A percentile compares a stretch with the other conserved stretches of the same genome.
phyloP scores from a whole-genome alignment of 192 early-diverging fungal species.

The Linnemannia zychae region DNA sequence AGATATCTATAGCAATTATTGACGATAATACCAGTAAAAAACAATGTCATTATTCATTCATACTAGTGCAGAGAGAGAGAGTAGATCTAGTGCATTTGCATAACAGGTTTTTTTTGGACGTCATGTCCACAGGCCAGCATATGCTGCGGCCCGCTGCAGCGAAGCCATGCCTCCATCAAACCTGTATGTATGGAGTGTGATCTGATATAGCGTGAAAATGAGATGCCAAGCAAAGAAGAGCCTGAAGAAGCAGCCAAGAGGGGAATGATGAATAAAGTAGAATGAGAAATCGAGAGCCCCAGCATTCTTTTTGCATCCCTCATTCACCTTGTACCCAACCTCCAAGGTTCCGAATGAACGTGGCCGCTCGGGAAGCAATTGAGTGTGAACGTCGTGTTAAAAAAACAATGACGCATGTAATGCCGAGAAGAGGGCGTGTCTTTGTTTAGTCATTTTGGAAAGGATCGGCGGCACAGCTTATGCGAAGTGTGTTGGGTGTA shows the following conservation, averaged over 20 bases:
- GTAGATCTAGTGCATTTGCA: no score
- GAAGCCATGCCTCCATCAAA: background rate
- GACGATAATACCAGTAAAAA: no score
- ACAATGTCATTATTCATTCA: no score
- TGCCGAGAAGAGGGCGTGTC: background rate
- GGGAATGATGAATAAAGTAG: slow-evolving; percentile 1
- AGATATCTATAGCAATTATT: no score
- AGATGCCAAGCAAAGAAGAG: slow-evolving; percentile 3
- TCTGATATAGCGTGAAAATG: background rate
- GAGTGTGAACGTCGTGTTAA: background rate
- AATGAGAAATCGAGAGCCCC: background rate
- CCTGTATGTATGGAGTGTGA: background rate
- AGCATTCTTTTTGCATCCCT: no score
- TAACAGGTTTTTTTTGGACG: no score
- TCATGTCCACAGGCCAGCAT: background rate
- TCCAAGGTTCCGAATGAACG: background rate
- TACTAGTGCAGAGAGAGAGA: no score
- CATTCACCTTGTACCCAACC: background rate
- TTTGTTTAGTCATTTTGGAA: background rate
- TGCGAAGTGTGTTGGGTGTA: background rate
- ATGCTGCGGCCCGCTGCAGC: background rate
- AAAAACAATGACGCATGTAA: background rate
- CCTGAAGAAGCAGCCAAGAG: background rate
- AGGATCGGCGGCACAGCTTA: background rate
- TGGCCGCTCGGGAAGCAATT: background rate